Base-by-base conservation (phyloP, 2,329 filamentous ascomycete genomes). In the Phyllosticta citrichinensis region DNA sequence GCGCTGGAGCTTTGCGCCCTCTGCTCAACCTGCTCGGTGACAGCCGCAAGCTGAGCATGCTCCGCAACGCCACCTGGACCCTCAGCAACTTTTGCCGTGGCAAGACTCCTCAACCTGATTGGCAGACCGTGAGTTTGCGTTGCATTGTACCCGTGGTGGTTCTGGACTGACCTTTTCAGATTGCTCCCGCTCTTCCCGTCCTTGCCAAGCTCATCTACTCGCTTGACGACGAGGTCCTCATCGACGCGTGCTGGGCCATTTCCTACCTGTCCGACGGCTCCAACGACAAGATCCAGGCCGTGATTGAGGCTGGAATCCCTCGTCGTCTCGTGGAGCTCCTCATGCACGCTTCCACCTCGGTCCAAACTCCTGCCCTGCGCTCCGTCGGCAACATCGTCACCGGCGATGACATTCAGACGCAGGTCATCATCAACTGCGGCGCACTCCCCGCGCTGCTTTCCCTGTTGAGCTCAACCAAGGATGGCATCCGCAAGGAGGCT, bases 11-110 rank as follows among this genome's bases (percentile, higher is more conserved):
- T 64, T 84, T 99, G 58, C 91, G 91, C 75, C 94, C 94, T 58
- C 83, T 99, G 62, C 84, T 99, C 62, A 85, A 85, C 71, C 84
- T 99, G 53, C 86, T 99, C 62, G 93, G 93, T 60, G 94, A 99
- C 76, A 97, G 94, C 80, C 91, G 94, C 71, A 99, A 99, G 83
- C 81, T 99, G 62, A 97, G 92, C 83, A 99, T 99, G 94, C 87
- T 99, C 58, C 85, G 94, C 68, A 99, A 99, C 74, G 94, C 94
- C 40, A 99, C 94, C 24, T 99, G 94, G 94, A 99, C 94, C 53
- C 81, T 99, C 62, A 97, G 94, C 83, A 99, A 99, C 82, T 99
- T 99, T 80, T 99, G 94, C 81, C 91, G 94, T 81, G 94, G 94
- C 78, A 99, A 99, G 85, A 97, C 93, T 9, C 94, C 94, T 57